Evolutionary conservation across 306 rosid species (phyloP).

Genomic region (Betula pendula): DNA sequence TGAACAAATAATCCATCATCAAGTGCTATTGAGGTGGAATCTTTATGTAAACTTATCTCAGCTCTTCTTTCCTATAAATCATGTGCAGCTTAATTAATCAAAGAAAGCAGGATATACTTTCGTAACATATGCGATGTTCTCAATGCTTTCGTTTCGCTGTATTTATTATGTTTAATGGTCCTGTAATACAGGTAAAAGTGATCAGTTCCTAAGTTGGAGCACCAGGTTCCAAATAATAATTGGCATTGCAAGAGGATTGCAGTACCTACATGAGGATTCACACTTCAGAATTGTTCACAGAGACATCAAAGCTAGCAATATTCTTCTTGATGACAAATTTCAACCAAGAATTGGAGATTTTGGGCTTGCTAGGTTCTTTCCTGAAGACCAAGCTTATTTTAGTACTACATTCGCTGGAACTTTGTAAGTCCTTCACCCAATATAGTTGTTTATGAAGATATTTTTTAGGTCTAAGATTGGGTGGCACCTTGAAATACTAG

Average conservation of each 20-base stretch:
- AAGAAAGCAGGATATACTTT: background rate
- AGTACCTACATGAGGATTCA: slow-evolving; percentile 89
- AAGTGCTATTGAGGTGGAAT: background rate
- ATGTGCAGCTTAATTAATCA: background rate
- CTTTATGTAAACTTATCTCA: background rate
- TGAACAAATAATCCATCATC: background rate
- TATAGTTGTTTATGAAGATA: background rate
- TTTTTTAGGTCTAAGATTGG: background rate
- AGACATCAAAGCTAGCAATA: slow-evolving; percentile 92
- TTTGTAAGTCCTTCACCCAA: slow-evolving; percentile 50
- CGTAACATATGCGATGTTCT: background rate
- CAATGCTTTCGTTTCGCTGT: background rate
- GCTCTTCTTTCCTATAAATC: background rate
- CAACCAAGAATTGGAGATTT: slow-evolving; percentile 92
- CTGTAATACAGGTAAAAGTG: slow-evolving; percentile 47
- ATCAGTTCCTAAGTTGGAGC: slow-evolving; percentile 65
- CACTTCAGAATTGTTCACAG: slow-evolving; percentile 83
- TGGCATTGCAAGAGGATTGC: slow-evolving; percentile 86
- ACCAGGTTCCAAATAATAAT: slow-evolving; percentile 71
- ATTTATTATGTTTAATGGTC: slow-evolving; percentile 12
- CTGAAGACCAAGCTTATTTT: slow-evolving; percentile 88
- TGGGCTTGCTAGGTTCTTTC: slow-evolving; percentile 91
- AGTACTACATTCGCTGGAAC: slow-evolving; percentile 93
- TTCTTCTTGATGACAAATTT: slow-evolving; percentile 85
- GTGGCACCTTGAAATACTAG: background rate